These are phyloP conservation scores for Blastocystis sp. DNA, from an alignment of 352 stramenopile genomes.

Conservation along the genomic window DNA sequence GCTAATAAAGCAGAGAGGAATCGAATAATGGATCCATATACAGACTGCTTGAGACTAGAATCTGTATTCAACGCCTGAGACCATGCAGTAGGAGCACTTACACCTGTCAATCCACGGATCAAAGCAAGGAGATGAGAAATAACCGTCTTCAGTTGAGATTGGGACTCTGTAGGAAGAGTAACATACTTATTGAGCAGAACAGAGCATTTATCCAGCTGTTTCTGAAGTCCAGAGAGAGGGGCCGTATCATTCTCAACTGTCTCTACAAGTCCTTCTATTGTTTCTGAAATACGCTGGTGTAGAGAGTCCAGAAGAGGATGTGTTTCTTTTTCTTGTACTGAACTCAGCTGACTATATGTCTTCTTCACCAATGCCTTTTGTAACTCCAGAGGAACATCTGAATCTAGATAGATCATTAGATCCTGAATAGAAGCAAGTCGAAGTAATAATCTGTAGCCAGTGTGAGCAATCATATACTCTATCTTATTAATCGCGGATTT, in stretches of 20 bases:
- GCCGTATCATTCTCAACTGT: background rate
- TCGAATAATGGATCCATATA: background rate
- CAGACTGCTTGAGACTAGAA: background rate
- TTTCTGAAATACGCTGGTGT: background rate
- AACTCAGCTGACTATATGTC: background rate
- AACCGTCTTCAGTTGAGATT: background rate
- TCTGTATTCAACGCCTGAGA: background rate
- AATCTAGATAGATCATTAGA: background rate
- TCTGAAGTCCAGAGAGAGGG: background rate
- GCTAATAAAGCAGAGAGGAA: slow-evolving; percentile 7
- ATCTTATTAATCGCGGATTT: background rate
- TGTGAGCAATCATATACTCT: background rate
- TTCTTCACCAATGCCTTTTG: background rate
- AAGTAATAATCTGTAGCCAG: background rate
- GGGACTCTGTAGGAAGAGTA: background rate
- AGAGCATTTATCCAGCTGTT: background rate
- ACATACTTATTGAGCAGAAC: slow-evolving; percentile 31
- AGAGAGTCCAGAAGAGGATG: background rate
- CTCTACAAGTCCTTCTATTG: background rate
- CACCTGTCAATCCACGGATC: background rate
- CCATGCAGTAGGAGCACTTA: background rate
- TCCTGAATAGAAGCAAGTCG: background rate
- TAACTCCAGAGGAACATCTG: background rate
- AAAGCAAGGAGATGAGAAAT: background rate
- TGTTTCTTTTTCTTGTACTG: too few relatives aligned